phyloP scores from a whole-genome alignment of 176 grass and related monocot species.

The Poa annua region DNA sequence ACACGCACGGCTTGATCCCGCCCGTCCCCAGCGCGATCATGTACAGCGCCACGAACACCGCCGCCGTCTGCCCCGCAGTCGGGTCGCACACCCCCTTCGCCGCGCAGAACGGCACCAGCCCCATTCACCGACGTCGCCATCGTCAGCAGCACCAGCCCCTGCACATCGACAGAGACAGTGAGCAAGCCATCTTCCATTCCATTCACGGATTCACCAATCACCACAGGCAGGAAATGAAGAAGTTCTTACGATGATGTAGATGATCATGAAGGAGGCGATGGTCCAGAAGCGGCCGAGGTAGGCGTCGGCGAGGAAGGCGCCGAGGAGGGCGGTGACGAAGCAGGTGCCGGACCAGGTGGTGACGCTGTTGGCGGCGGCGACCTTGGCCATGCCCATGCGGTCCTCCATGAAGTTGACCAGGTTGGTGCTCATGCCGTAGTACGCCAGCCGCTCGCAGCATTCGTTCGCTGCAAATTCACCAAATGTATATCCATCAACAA shows the following conservation, averaged over 20 bases:
- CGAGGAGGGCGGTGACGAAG: conserved; percentile 75
- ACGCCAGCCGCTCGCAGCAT: no score
- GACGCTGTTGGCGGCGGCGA: conserved; percentile 59
- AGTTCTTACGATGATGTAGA: conserved; percentile 68
- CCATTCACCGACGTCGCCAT: conserved; percentile 58
- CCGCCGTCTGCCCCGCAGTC: conserved; percentile 47
- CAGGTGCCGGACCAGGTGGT: conserved; percentile 80
- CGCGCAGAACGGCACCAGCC: conserved; percentile 53
- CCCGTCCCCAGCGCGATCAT: conserved; percentile 61
- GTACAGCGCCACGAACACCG: conserved; percentile 70
- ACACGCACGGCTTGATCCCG: no score
- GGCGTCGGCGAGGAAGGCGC: conserved; percentile 82
- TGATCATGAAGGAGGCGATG: conserved; percentile 79
- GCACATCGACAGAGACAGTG: no score
- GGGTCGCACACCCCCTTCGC: conserved; percentile 44
- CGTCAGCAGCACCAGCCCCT: conserved; percentile 49
- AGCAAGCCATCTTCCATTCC: no score
- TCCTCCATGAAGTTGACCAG: no score
- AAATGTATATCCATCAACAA: no score
- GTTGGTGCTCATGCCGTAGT: no score
- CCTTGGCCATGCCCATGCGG: no score
- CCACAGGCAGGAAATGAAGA: no score
- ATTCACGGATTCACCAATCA: no score
- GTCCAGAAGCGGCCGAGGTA: conserved; percentile 80
- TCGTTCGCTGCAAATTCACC: no score